Evolutionary conservation across 2,329 filamentous ascomycete genomes (phyloP).

Genomic region (Calcarisporium arbuscula): DNA sequence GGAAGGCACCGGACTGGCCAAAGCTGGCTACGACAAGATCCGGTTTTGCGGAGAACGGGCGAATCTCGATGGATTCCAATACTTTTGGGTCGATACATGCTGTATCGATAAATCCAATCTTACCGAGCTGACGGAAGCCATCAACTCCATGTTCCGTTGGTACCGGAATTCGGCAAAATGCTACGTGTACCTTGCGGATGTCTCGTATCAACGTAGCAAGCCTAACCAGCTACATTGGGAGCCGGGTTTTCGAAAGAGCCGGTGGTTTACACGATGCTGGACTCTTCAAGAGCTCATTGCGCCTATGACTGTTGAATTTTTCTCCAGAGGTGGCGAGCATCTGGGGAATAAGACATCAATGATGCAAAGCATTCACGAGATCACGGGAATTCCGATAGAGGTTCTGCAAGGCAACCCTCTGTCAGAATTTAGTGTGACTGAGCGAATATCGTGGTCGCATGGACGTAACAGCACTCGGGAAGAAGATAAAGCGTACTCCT

Average conservation of each 20-base stretch:
- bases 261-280: constrained; percentile 17
- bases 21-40: not conserved
- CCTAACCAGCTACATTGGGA: not conserved
- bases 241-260: constrained; percentile 9
- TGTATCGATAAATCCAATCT: constrained; percentile 20
- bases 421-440: constrained; percentile 10
- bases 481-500: constrained; percentile 11
- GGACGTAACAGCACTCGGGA: constrained; percentile 14
- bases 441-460: constrained; percentile 22
- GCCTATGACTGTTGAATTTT: constrained; percentile 8
- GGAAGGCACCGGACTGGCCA: not conserved
- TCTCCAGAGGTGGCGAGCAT: constrained; percentile 5
- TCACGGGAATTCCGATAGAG: constrained; percentile 4
- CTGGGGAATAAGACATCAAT: constrained; percentile 7
- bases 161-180: constrained; percentile 17
- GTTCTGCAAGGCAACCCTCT: constrained; percentile 7
- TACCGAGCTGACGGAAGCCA: constrained; percentile 18
- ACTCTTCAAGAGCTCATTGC: constrained; percentile 14
- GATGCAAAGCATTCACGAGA: constrained; percentile 3
- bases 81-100: constrained; percentile 21
- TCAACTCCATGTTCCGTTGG: constrained; percentile 22
- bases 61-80: constrained; percentile 12
- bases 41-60: constrained; percentile 8
- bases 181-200: constrained; percentile 19
- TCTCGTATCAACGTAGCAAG: constrained; percentile 4